phyloP scores from a whole-genome alignment of 2,329 filamentous ascomycete genomes.

The Talaromyces sp. region DNA sequence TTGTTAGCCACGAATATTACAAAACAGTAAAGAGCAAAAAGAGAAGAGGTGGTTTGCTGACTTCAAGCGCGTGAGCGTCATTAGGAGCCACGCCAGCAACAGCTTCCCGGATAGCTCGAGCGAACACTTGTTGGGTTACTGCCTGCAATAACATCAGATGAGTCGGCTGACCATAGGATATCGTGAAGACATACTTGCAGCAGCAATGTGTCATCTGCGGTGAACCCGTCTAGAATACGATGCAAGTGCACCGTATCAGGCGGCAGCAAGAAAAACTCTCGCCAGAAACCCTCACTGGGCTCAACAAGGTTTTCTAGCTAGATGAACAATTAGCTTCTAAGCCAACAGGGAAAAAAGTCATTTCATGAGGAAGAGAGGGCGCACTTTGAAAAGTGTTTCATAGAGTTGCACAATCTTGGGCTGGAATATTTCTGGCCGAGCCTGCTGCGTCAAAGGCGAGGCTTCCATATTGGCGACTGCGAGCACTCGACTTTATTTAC shows the following conservation, averaged over 20 bases:
- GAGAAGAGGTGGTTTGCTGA: slow-evolving; percentile 36
- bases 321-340: slow-evolving; percentile 19
- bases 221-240: slow-evolving; percentile 63
- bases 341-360: background rate
- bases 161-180: too few relatives aligned
- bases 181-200: slow-evolving; percentile 53
- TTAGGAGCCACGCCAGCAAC: slow-evolving; percentile 57
- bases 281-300: slow-evolving; percentile 88
- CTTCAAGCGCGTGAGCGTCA: slow-evolving; percentile 79
- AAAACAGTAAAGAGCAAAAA: background rate
- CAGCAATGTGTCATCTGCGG: slow-evolving; percentile 69
- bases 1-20: background rate
- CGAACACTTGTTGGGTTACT: slow-evolving; percentile 74
- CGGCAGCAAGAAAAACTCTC: slow-evolving; percentile 86
- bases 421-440: slow-evolving; percentile 82
- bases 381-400: slow-evolving; percentile 65
- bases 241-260: slow-evolving; percentile 69
- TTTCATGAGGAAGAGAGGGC: background rate
- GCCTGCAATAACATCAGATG: slow-evolving; percentile 34
- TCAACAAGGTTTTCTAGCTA: slow-evolving; percentile 64
- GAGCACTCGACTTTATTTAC: background rate
- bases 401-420: slow-evolving; percentile 93
- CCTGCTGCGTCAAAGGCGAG: slow-evolving; percentile 90
- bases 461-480: slow-evolving; percentile 61
- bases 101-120: slow-evolving; percentile 64